These are phyloP conservation scores for Chionographis japonica DNA, from an alignment of 106 monocot genomes.

Conservation along the genomic window DNA sequence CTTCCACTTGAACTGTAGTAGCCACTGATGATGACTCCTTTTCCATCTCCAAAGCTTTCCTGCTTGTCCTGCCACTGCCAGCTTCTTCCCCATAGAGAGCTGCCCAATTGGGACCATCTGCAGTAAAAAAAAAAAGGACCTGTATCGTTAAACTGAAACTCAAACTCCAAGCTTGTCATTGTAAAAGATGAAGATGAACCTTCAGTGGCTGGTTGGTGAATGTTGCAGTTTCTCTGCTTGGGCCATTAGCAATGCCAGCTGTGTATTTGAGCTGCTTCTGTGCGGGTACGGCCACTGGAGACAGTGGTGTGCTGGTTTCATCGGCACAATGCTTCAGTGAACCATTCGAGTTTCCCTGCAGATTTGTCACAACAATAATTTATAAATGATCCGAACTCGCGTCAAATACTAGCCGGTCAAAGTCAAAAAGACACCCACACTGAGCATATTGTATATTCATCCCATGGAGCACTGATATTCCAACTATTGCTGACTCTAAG, in stretches of 20 bases:
- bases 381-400: neutral
- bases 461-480: too few species aligned
- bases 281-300: conserved; percentile 76
- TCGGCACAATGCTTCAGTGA: conserved; percentile 66
- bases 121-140: conserved; percentile 1
- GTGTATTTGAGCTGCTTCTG: conserved; percentile 96
- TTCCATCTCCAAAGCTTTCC: conserved; percentile 97
- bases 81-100: conserved; percentile 55
- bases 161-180: neutral
- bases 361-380: neutral
- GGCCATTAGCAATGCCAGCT: conserved; percentile 81
- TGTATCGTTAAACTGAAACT: neutral
- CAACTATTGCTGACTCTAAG: too few species aligned
- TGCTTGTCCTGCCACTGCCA: conserved; percentile 48
- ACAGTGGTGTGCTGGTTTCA: conserved; percentile 53
- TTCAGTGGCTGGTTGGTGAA: conserved; percentile 45
- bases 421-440: too few species aligned
- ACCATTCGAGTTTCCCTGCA: conserved; percentile 52
- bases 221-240: conserved; percentile 34
- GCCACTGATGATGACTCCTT: conserved; percentile 95
- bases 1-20: conserved; percentile 96
- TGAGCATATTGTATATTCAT: too few species aligned
- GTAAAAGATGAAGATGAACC: conserved; percentile 27
- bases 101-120: conserved; percentile 75
- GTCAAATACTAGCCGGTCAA: too few species aligned